Conservation (phyloP, 176 grass and related monocot species). For the Raddia guianensis region DNA sequence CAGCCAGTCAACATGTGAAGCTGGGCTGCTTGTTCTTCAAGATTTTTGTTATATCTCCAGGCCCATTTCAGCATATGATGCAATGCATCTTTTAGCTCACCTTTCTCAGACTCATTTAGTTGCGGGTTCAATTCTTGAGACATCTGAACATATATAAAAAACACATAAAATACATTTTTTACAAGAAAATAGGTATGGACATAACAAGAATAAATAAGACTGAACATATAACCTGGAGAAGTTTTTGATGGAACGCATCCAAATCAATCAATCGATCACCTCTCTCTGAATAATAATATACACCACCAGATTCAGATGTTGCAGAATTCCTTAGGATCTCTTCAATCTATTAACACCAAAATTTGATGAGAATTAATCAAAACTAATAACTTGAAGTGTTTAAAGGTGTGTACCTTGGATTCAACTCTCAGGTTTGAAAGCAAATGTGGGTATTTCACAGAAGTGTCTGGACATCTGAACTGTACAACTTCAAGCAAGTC, state of each 20-base stretch:
- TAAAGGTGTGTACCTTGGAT: slow-evolving; percentile 49
- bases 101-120: slow-evolving; percentile 69
- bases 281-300: slow-evolving; percentile 95
- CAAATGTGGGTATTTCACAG: slow-evolving; percentile 65
- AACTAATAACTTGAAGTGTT: background rate
- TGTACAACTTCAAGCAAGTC: slow-evolving; percentile 89
- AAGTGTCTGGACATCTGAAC: slow-evolving; percentile 78
- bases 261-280: slow-evolving; percentile 88
- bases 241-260: slow-evolving; percentile 80
- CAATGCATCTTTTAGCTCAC: slow-evolving; percentile 70
- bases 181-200: background rate
- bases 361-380: slow-evolving; percentile 29
- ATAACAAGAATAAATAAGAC: slow-evolving; percentile 23
- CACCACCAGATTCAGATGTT: slow-evolving; percentile 76
- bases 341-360: slow-evolving; percentile 56
- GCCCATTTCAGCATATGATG: slow-evolving; percentile 94
- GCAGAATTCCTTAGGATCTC: slow-evolving; percentile 68
- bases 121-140: slow-evolving; percentile 55
- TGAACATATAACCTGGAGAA: slow-evolving; percentile 69
- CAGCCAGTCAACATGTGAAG: slow-evolving; percentile 96
- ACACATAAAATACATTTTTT: slow-evolving; percentile 17
- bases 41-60: slow-evolving; percentile 92
- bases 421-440: slow-evolving; percentile 67
- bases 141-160: slow-evolving; percentile 53
- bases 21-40: slow-evolving; percentile 96